Conservation (phyloP, 1,284 basidiomycete species). For the Ganoderma leucocontextum region DNA sequence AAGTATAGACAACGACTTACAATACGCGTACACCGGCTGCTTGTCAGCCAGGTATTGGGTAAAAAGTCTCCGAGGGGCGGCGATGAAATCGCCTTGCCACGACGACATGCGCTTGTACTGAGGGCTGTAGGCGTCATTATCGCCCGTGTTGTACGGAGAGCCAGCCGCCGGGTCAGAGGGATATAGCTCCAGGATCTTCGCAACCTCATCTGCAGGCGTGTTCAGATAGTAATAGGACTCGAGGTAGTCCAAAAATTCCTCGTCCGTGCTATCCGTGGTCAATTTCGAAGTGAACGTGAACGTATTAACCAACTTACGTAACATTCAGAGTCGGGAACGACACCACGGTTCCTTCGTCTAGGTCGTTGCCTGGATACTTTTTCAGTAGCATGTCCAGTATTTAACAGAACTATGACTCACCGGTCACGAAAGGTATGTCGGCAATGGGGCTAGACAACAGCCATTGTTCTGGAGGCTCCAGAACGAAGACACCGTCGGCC, state of each 20-base stretch:
- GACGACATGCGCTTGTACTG: constrained; percentile 61
- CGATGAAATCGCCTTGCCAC: constrained; percentile 55
- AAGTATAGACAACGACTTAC: too few relatives aligned
- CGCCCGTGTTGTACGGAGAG: constrained; percentile 59
- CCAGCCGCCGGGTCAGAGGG: constrained; percentile 50
- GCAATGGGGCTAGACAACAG: constrained; percentile 29
- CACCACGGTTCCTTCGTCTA: constrained; percentile 46
- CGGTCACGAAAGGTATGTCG: constrained; percentile 39
- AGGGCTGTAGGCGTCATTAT: constrained; percentile 50
- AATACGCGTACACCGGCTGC: constrained; percentile 56
- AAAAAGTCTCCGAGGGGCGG: constrained; percentile 50
- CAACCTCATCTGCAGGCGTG: constrained; percentile 11
- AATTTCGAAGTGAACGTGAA: background rate
- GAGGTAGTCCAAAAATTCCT: constrained; percentile 30
- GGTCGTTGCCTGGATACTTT: constrained; percentile 35
- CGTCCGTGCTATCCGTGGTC: constrained; percentile 25
- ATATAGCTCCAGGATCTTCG: constrained; percentile 41
- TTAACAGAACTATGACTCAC: constrained; percentile 14
- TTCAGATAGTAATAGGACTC: constrained; percentile 20
- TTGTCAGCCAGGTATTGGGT: constrained; percentile 46
- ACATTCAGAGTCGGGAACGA: constrained; percentile 35
- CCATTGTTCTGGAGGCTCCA: constrained; percentile 28
- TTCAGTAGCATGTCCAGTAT: background rate
- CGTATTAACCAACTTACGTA: constrained; percentile 23
- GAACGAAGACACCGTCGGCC: constrained; percentile 48